Base-by-base conservation (phyloP, 1,139 yeast genomes). In the Candida mesenterica region DNA sequence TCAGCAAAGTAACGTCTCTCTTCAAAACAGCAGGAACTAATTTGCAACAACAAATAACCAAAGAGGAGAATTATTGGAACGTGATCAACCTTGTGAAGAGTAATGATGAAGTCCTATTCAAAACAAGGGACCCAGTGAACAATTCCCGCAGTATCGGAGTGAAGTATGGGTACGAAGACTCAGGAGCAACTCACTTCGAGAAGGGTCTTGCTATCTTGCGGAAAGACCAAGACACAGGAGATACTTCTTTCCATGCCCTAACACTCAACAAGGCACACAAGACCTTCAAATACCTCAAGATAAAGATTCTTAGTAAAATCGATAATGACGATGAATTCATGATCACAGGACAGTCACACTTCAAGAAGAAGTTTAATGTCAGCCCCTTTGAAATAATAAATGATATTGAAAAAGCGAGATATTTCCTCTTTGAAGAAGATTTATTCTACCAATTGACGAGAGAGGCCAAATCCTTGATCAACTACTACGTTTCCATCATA, bases 81-180 rank as follows among this genome's bases (percentile, higher is more conserved):
- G 72, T 72, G 41, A 68, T 82, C 14, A 59, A 71, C 39, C 60
- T 66, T 20, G 74, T 80, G 2, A 48, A 65, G 32, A 72, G 76
- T 19, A 71, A 76, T 37, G 70, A 83, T 32, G 97, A 89, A 50
- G 82, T 84, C 1, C 62, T 90, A 13, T 82, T 82, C 52, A 85
- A 85, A 50, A 70, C 82, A 25, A 71, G 81, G 38, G 83, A 78
- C 38, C 81, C 55, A 47, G 68, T 30, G 10, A 59, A 53, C 24
- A 78, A 78, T 26, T 61, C 72, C 44, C 33, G 66, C 34, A 67
- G 73, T 14, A 67, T 90, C 29, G 95, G 90, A 2, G 83, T 90
- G 24, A 87, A 86, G 50, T 90, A 85, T 53, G 97, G 97, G 0
- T 92, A 78, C 59, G 92, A 85, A 7, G 97, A 89, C 56, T 80